Base-by-base conservation (phyloP, 2,329 filamentous ascomycete genomes). In the Decorospora gaudefroyi region DNA sequence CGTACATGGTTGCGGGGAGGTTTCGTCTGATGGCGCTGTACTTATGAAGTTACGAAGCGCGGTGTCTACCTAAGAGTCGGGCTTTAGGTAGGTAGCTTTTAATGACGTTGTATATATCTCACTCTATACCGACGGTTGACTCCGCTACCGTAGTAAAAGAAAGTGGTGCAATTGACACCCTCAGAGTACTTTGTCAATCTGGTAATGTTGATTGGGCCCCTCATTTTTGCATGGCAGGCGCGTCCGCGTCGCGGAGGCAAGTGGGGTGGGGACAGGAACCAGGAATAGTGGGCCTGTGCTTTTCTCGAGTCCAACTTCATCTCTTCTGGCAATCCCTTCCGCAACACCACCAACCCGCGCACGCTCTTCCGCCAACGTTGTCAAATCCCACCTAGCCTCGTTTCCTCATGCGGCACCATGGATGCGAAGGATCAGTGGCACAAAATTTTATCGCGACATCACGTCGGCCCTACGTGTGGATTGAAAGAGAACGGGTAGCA, bases 1-100 rank as follows among this genome's bases (percentile, higher is more conserved):
- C 90, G 72, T 95, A 93, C 90, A 96, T 95, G 10, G 5, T 47
- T n/a, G n/a, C n/a, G n/a, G n/a, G n/a, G n/a, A n/a, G n/a, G n/a
- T n/a, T n/a, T n/a, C n/a, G n/a, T n/a, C n/a, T n/a, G n/a, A n/a
- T n/a, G n/a, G n/a, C n/a, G n/a, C n/a, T n/a, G n/a, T n/a, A n/a
- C n/a, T n/a, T n/a, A n/a, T n/a, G n/a, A n/a, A n/a, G n/a, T n/a
- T n/a, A n/a, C n/a, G n/a, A n/a, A n/a, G n/a, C n/a, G n/a, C n/a
- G n/a, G n/a, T n/a, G n/a, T n/a, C n/a, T n/a, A n/a, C n/a, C n/a
- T n/a, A n/a, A n/a, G n/a, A n/a, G n/a, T n/a, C n/a, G n/a, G n/a
- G n/a, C n/a, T n/a, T n/a, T n/a, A n/a, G n/a, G n/a, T n/a, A n/a
- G n/a, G n/a, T n/a, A n/a, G n/a, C n/a, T n/a, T n/a, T n/a, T n/a